Conservation (phyloP, 2,329 filamentous ascomycete genomes). For the Tolypocladium ophioglossoides region DNA sequence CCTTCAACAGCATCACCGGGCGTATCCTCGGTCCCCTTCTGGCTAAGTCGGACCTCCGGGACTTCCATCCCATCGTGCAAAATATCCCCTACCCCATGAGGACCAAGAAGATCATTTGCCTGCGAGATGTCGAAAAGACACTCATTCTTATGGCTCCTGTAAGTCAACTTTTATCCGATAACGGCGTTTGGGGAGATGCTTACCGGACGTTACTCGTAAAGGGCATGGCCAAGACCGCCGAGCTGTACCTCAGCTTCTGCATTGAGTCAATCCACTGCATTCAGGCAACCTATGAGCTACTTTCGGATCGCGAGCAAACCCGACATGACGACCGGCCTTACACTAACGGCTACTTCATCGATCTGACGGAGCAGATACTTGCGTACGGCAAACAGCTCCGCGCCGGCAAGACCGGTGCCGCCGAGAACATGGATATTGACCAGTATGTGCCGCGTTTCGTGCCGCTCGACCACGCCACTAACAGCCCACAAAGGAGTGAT, state of each 20-base stretch:
- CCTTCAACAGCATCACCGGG: conserved; percentile 69
- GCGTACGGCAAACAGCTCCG: conserved; percentile 81
- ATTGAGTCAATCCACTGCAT: conserved; percentile 83
- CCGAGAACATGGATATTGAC: conserved; percentile 47
- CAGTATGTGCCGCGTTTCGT: conserved; percentile 35
- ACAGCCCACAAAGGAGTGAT: conserved; percentile 34
- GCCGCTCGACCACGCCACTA: conserved; percentile 16
- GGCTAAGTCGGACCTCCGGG: conserved; percentile 59
- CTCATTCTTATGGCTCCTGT: conserved; percentile 86
- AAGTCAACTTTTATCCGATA: conserved; percentile 56
- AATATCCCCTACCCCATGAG: conserved; percentile 71
- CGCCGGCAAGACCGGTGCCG: conserved; percentile 52
- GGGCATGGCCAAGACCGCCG: conserved; percentile 65
- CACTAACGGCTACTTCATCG: conserved; percentile 93
- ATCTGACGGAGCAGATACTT: conserved; percentile 87
- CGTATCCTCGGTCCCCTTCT: conserved; percentile 71
- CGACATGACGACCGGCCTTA: conserved; percentile 81
- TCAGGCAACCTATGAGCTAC: conserved; percentile 76
- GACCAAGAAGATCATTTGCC: conserved; percentile 76
- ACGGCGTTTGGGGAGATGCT: conserved; percentile 51
- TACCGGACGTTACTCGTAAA: conserved; percentile 61
- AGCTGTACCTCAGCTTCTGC: conserved; percentile 76
- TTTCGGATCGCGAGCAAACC: conserved; percentile 78
- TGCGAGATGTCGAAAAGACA: conserved; percentile 90
- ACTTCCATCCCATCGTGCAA: conserved; percentile 70